Percentiles rank a stretch among this genome's conserved stretches.
These are phyloP conservation scores for Aphanoascus verrucosus DNA, from an alignment of 2,329 filamentous ascomycete species.

Conservation along the genomic window DNA sequence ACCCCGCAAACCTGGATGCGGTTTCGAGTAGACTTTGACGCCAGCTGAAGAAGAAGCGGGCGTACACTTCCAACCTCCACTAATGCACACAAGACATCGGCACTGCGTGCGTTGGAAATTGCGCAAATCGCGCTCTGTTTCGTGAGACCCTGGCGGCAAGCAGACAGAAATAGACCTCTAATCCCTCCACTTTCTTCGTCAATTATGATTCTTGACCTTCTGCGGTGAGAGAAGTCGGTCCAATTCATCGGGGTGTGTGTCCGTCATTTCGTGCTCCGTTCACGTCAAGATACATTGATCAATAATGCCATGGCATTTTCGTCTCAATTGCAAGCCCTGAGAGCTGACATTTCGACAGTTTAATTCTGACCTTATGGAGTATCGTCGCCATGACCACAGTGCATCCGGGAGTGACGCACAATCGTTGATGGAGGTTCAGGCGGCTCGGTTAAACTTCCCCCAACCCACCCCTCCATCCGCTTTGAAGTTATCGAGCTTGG, in stretches of 20 bases:
- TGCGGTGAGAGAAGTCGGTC: neutral
- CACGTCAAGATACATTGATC: neutral
- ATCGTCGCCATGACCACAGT: neutral
- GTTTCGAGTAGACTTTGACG: constrained; percentile 1
- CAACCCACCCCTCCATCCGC: no score
- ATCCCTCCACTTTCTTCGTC: constrained; percentile 7
- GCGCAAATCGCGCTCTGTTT: constrained; percentile 15
- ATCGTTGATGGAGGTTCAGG: neutral
- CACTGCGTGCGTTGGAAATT: constrained; percentile 13
- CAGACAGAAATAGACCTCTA: neutral
- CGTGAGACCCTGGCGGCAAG: neutral
- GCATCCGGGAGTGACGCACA: neutral
- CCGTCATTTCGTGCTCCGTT: neutral
- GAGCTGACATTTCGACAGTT: neutral
- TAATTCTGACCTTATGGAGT: neutral
- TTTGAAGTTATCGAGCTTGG: neutral
- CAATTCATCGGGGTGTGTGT: neutral
- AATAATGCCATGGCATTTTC: neutral
- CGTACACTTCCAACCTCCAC: constrained; percentile 13
- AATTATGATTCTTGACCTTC: constrained; percentile 1
- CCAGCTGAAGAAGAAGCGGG: neutral
- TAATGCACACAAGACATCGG: constrained; percentile 17
- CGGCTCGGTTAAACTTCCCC: constrained; percentile 10
- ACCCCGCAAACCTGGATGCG: constrained; percentile 10
- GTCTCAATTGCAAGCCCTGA: neutral